phyloP scores from a whole-genome alignment of 805 yeast genomes.

The Lachancea meyersii region DNA sequence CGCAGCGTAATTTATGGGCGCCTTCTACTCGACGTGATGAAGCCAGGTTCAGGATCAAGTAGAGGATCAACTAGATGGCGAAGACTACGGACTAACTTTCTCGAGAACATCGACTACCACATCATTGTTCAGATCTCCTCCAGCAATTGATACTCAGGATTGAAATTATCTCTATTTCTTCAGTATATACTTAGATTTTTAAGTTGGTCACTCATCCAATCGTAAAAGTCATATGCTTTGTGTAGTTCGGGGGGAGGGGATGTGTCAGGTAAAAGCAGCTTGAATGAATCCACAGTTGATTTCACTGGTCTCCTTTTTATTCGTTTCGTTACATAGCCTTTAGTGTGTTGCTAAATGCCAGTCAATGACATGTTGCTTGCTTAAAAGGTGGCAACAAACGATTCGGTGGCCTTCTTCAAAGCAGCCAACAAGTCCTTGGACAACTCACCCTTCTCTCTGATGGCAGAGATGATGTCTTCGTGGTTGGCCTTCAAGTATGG shows the following conservation, averaged over 20 bases:
- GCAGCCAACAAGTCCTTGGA: constrained; percentile 78
- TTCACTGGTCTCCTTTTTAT: not conserved
- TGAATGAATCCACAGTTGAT: constrained; percentile 1
- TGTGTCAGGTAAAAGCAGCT: not conserved
- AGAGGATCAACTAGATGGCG: too few relatives aligned
- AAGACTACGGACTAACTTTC: too few relatives aligned
- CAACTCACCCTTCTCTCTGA: constrained; percentile 85
- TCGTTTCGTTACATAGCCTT: not conserved
- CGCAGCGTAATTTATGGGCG: too few relatives aligned
- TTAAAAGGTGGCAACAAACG: constrained; percentile 87
- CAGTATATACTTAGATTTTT: constrained; percentile 12
- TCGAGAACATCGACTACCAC: too few relatives aligned
- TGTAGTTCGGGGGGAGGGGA: constrained; percentile 1
- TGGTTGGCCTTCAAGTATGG: constrained; percentile 89
- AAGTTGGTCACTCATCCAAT: constrained; percentile 14
- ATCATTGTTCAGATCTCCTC: too few relatives aligned
- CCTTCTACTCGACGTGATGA: too few relatives aligned
- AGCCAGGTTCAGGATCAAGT: too few relatives aligned
- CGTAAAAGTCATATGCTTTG: constrained; percentile 17
- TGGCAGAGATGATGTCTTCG: constrained; percentile 72
- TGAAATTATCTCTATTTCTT: constrained; percentile 4
- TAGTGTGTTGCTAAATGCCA: not conserved
- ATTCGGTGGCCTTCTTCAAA: constrained; percentile 87
- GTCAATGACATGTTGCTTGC: constrained; percentile 7
- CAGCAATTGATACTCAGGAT: constrained; percentile 2